phyloP scores from a whole-genome alignment of 2,329 filamentous ascomycete genomes.

The Chlorencoelia australis region DNA sequence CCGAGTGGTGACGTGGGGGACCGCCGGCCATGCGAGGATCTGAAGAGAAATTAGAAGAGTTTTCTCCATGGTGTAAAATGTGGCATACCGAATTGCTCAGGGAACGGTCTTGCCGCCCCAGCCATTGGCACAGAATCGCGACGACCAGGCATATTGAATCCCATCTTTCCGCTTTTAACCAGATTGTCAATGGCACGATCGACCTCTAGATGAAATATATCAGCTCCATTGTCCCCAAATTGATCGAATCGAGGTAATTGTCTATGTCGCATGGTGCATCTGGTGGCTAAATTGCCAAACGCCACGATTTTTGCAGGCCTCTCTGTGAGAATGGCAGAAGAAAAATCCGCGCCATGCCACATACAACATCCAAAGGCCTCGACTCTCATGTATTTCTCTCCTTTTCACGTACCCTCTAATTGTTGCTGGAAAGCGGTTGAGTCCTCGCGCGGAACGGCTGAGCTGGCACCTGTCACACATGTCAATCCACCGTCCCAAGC shows the following conservation, averaged over 20 bases:
- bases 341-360: too few species aligned
- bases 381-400: too few species aligned
- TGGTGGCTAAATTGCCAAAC: too few species aligned
- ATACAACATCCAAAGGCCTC: too few species aligned
- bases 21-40: constrained; percentile 59
- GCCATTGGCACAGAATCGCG: constrained; percentile 70
- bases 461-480: constrained; percentile 54
- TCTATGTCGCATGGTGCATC: too few species aligned
- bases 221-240: too few species aligned
- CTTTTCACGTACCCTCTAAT: constrained; percentile 70
- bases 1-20: constrained; percentile 68
- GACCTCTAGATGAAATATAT: constrained; percentile 56
- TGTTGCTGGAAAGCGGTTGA: constrained; percentile 72
- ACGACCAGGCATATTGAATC: constrained; percentile 56
- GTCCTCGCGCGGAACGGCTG: constrained; percentile 65
- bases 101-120: constrained; percentile 44
- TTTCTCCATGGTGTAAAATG: constrained; percentile 9
- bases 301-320: too few species aligned
- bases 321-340: too few species aligned
- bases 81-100: constrained; percentile 47
- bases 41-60: constrained; percentile 28
- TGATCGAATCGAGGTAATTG: too few species aligned
- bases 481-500: constrained; percentile 18
- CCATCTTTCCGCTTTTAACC: constrained; percentile 91
- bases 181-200: constrained; percentile 93